phyloP scores from a whole-genome alignment of 2,329 filamentous ascomycete genomes.

The Penicillium sp. region DNA sequence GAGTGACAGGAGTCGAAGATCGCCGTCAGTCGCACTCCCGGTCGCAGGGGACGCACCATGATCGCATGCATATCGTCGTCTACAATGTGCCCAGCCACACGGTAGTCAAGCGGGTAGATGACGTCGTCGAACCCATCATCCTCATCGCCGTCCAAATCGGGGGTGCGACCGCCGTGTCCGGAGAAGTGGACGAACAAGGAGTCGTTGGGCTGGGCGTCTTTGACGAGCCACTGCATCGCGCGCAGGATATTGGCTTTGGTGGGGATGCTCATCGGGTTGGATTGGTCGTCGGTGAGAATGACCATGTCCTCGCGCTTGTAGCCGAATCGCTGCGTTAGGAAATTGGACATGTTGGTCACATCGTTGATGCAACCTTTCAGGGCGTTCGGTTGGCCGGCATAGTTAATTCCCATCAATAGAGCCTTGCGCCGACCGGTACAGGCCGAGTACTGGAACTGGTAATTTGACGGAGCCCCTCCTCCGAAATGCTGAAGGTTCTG shows the following conservation, averaged over 20 bases:
- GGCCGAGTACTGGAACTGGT: constrained; percentile 88
- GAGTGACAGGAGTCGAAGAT: constrained; percentile 71
- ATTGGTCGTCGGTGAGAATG: constrained; percentile 90
- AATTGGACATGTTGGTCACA: constrained; percentile 92
- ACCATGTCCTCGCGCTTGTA: constrained; percentile 98
- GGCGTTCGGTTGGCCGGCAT: constrained; percentile 87
- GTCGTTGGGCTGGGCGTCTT: constrained; percentile 87
- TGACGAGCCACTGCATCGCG: constrained; percentile 98
- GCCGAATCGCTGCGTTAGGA: constrained; percentile 79
- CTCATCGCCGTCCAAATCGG: constrained; percentile 73
- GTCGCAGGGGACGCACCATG: constrained; percentile 74
- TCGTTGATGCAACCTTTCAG: constrained; percentile 94
- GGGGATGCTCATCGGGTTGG: constrained; percentile 94
- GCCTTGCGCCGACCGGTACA: constrained; percentile 88
- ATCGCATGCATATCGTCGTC: constrained; percentile 77
- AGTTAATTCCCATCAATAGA: constrained; percentile 91
- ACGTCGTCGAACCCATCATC: constrained; percentile 75
- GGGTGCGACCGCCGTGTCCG: constrained; percentile 74
- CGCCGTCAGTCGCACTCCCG: constrained; percentile 77
- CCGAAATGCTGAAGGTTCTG: constrained; percentile 71
- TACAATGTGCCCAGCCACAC: constrained; percentile 69
- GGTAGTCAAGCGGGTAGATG: constrained; percentile 75
- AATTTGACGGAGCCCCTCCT: constrained; percentile 74
- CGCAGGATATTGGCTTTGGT: constrained; percentile 92
- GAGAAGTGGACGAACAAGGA: constrained; percentile 97